Base-by-base conservation (phyloP, 2,329 filamentous ascomycete genomes). In the Cadophora sp. region DNA sequence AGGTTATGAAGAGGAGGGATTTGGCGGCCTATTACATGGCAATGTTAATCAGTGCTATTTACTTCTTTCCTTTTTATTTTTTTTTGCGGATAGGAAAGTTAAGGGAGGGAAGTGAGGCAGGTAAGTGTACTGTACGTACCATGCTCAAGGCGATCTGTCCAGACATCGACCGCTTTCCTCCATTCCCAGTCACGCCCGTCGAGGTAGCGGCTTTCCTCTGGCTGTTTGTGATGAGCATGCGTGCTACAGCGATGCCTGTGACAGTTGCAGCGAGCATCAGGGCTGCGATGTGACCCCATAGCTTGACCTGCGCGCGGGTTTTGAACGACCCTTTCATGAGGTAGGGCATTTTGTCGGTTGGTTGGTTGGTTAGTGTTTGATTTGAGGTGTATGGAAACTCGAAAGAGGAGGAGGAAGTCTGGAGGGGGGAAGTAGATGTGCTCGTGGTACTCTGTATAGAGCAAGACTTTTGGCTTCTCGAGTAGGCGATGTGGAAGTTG, bases 201-300 rank as follows among this genome's bases (percentile, higher is more conserved):
- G 48, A 22, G 27, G 48, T 22, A 43, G 41, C 39, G 2, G 36
- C 39, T 47, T 47, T 59, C 22, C 20, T 27, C 56, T 59, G 56
- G 41, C 41, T 59, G 13, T 47, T 59, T 3, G 39, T 30, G 36
- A 59, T 59, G 36, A 59, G 13, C 56, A 59, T 59, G 20, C 56
- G 56, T 22, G 56, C 56, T n/a, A 24, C 56, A 18, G 56, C 56
- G 20, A 59, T 20, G 8, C 39, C n/a, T 45, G 56, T 59, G 1
- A 59, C 41, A 8, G n/a, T 30, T 1, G 43, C 24, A 13, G 56
- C 36, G 11, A 59, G 56, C 1, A 36, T 45, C 13, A 59, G 6
- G 20, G 56, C 56, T 7, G 24, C 56, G 22, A 45, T 14, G 13
- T 59, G 56, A 3, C 8, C 56, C 56, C 56, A 59, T n/a, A 59